phyloP scores from a whole-genome alignment of 345 rosid genomes.

The Salix viminalis region DNA sequence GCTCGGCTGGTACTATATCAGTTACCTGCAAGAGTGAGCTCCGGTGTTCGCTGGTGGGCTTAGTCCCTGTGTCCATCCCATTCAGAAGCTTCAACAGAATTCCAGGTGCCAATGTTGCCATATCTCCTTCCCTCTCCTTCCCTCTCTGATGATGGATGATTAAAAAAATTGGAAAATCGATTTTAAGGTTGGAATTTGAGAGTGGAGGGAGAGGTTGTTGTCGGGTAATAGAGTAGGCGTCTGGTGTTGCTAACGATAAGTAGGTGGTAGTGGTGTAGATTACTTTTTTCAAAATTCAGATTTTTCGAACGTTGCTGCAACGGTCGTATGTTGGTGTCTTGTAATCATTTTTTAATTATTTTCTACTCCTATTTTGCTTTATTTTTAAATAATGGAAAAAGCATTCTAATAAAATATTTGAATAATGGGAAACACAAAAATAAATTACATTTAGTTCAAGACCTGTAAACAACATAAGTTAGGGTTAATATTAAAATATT shows the following conservation, averaged over 20 bases:
- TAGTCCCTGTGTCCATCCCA: constrained; percentile 82
- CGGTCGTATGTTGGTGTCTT: constrained; percentile 35
- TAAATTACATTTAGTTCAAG: not conserved
- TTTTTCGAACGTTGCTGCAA: constrained; percentile 46
- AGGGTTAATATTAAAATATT: too few species aligned
- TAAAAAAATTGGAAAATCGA: not conserved
- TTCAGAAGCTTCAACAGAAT: constrained; percentile 65
- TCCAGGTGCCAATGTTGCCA: constrained; percentile 88
- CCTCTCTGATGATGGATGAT: too few species aligned
- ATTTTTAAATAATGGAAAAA: not conserved
- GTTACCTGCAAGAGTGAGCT: constrained; percentile 85
- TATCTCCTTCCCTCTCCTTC: not conserved
- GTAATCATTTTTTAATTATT: not conserved
- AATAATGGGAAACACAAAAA: not conserved
- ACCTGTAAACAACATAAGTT: not conserved
- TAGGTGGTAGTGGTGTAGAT: not conserved
- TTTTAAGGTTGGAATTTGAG: constrained; percentile 3
- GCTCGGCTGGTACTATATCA: constrained; percentile 90
- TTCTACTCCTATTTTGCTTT: not conserved
- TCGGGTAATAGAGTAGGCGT: not conserved
- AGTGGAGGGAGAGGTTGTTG: not conserved
- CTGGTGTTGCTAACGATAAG: constrained; percentile 41
- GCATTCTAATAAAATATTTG: not conserved
- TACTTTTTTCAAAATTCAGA: not conserved
- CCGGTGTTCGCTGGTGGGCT: constrained; percentile 82